Percentiles rank a stretch among this genome's conserved stretches.
Evolutionary conservation across 768 basidiomycete genomes (phyloP).

Genomic region (Pleurotus giganteus): DNA sequence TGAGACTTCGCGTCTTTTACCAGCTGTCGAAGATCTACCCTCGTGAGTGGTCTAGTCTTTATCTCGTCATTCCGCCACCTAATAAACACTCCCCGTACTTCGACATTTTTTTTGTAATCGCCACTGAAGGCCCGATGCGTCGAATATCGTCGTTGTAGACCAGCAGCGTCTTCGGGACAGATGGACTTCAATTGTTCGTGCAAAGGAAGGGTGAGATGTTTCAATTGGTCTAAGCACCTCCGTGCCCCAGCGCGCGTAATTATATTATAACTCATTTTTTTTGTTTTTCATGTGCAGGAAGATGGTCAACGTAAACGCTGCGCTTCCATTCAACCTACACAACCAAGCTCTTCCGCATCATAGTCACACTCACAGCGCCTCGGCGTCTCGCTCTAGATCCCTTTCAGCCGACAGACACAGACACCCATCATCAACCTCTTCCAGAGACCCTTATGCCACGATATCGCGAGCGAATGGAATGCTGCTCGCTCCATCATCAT

Average conservation of each 20-base stretch:
- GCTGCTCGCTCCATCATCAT: neutral
- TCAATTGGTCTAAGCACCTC: neutral
- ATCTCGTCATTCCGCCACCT: neutral
- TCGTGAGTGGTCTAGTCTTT: neutral
- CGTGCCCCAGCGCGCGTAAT: neutral
- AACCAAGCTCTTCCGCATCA: conserved; percentile 25
- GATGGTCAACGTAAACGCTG: conserved; percentile 69
- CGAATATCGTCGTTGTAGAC: conserved; percentile 29
- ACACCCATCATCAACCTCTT: neutral
- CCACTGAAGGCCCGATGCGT: neutral
- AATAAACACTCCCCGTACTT: neutral
- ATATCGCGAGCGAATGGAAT: neutral
- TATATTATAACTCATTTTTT: neutral
- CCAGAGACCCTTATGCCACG: neutral
- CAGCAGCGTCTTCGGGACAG: conserved; percentile 53
- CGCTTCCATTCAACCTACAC: conserved; percentile 61
- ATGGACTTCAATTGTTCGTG: conserved; percentile 54
- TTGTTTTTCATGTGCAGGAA: conserved; percentile 36
- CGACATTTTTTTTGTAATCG: too few relatives aligned
- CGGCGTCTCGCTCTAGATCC: conserved; percentile 26
- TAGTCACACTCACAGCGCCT: conserved; percentile 8
- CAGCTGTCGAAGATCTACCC: neutral
- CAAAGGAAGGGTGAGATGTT: conserved; percentile 54
- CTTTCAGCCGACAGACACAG: conserved; percentile 13
- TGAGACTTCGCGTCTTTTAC: neutral